Evolutionary conservation across 495 filamentous ascomycete species (phyloP).

Genomic region (Lasiosphaeris hirsuta): DNA sequence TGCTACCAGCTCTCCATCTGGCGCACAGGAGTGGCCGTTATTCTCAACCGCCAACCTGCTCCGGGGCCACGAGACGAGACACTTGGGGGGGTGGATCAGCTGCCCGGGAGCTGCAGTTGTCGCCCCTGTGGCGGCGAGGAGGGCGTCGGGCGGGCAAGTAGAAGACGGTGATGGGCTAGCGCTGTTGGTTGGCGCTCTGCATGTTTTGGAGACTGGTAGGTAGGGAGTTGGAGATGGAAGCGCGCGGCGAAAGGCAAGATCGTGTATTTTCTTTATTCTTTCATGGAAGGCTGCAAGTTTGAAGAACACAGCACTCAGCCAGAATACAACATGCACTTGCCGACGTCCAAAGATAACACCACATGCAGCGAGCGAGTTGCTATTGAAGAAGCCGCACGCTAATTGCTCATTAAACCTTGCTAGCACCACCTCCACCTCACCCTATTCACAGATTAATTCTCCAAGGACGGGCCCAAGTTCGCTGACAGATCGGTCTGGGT

Average conservation of each 20-base stretch:
- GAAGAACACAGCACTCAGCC: not conserved
- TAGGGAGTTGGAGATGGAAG: not conserved
- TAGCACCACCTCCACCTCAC: slow-evolving; percentile 4
- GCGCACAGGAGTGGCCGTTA: slow-evolving; percentile 5
- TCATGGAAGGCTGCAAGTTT: not conserved
- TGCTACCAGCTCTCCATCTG: slow-evolving; percentile 33
- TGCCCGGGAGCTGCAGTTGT: not conserved
- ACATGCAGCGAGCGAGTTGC: not conserved
- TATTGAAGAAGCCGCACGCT: not conserved
- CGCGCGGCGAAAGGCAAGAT: slow-evolving; percentile 4
- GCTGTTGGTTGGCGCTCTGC: slow-evolving; percentile 19
- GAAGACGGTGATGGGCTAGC: slow-evolving; percentile 19
- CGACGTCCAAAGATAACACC: not conserved
- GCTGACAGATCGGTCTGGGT: not conserved
- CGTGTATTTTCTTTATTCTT: not conserved
- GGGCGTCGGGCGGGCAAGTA: not conserved
- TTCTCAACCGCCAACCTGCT: not conserved
- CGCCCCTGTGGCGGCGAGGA: slow-evolving; percentile 13
- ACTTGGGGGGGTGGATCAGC: slow-evolving; percentile 1
- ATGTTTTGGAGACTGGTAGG: slow-evolving; percentile 7
- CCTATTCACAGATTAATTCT: slow-evolving; percentile 1
- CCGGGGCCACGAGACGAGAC: slow-evolving; percentile 1
- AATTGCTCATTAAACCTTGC: slow-evolving; percentile 13
- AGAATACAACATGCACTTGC: too few species aligned
- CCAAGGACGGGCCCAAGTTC: not conserved